A percentile compares a stretch with the other conserved stretches of the same genome.
Evolutionary conservation across 2,329 filamentous ascomycete species (phyloP).

Genomic region (Aspergillus novoparasiticus): DNA sequence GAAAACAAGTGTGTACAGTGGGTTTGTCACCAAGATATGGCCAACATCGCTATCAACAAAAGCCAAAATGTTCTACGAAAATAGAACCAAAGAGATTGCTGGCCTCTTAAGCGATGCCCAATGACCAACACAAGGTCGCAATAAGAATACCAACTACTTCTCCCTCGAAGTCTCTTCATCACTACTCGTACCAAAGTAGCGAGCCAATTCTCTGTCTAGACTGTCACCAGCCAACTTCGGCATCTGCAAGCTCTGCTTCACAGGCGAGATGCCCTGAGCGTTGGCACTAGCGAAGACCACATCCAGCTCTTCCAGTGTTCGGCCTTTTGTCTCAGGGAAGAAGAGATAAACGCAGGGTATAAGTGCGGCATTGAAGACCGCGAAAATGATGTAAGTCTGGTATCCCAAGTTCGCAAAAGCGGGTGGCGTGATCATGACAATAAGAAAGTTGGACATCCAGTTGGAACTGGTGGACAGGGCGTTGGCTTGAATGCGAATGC

Average conservation of each 20-base stretch:
- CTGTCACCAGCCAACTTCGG: not conserved
- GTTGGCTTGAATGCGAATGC: constrained; percentile 63
- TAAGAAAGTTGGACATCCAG: constrained; percentile 64
- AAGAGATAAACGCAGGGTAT: constrained; percentile 61
- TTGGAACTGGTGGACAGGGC: constrained; percentile 60
- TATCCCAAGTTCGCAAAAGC: constrained; percentile 59
- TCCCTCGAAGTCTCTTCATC: not conserved
- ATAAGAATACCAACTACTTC: not conserved
- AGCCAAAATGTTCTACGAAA: not conserved
- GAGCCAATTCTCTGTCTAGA: not conserved
- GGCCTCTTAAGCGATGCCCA: not conserved
- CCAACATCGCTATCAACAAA: not conserved
- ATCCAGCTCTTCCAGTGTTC: constrained; percentile 68
- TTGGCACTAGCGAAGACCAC: constrained; percentile 10
- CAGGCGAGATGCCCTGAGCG: constrained; percentile 7
- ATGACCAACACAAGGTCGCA: not conserved
- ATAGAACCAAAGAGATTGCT: not conserved
- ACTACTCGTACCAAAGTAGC: constrained; percentile 2
- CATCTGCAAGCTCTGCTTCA: constrained; percentile 10
- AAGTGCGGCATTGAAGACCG: constrained; percentile 57
- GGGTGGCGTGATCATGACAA: constrained; percentile 67
- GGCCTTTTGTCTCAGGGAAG: constrained; percentile 61
- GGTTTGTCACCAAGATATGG: no score
- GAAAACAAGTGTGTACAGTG: not conserved
- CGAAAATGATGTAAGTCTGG: constrained; percentile 59